Evolutionary conservation across 2,329 filamentous ascomycete genomes (phyloP).

Genomic region (Chaetomiaceae sp.): DNA sequence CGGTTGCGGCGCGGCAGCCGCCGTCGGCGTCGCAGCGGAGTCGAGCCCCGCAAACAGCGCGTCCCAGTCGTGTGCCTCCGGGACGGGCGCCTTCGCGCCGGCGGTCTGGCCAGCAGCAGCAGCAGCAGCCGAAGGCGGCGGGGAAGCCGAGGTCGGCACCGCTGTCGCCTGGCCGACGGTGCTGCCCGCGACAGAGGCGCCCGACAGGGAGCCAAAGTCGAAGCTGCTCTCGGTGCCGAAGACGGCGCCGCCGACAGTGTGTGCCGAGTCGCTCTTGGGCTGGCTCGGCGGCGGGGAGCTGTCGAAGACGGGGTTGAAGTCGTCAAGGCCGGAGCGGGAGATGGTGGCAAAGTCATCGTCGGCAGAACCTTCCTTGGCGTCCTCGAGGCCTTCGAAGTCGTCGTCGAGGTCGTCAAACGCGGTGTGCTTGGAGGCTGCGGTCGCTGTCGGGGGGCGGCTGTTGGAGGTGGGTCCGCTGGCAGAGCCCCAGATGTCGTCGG

Average conservation of each 20-base stretch:
- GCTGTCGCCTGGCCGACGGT: conserved; percentile 36
- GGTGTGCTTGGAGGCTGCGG: conserved; percentile 36
- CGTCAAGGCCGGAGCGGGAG: conserved; percentile 64
- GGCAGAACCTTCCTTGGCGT: conserved; percentile 73
- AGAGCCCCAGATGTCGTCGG: conserved; percentile 42
- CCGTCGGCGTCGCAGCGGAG: conserved; percentile 39
- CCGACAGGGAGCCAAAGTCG: conserved; percentile 49
- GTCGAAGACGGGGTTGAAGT: conserved; percentile 80
- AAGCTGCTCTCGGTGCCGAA: conserved; percentile 55
- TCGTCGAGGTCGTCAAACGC: conserved; percentile 72
- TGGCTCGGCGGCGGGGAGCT: conserved; percentile 54
- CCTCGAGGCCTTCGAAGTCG: conserved; percentile 77
- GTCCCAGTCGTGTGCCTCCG: conserved; percentile 84
- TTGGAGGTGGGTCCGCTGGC: conserved; percentile 31
- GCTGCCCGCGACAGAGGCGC: conserved; percentile 30
- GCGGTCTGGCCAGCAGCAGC: background rate
- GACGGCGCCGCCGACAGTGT: conserved; percentile 15
- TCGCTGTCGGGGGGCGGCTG: conserved; percentile 25
- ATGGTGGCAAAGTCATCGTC: conserved; percentile 78
- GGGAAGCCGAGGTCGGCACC: background rate
- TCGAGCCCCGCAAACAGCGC: conserved; percentile 84
- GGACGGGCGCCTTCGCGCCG: conserved; percentile 31
- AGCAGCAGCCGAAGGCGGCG: background rate
- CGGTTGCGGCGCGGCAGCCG: too few species aligned
- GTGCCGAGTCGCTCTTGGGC: conserved; percentile 44